Evolutionary conservation across 2,329 filamentous ascomycete genomes (phyloP).

Genomic region (Lecanicillium sp.): DNA sequence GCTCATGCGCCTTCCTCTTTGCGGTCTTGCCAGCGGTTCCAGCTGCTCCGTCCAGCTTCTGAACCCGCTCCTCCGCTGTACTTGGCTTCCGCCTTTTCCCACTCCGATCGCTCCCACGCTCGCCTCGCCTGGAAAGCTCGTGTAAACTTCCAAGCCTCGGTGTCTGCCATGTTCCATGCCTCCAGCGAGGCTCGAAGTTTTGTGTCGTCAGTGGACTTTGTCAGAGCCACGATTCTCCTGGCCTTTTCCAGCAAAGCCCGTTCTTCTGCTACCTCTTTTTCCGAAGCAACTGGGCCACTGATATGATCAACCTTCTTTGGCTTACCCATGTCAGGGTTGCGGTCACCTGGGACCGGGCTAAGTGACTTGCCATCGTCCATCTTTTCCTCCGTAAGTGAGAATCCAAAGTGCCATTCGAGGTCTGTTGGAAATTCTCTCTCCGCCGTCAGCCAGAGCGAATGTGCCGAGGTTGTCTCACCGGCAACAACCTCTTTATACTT

Average conservation of each 20-base stretch:
- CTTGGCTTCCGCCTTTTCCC: constrained; percentile 62
- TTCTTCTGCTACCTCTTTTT: constrained; percentile 48
- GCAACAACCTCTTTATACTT: constrained; percentile 78
- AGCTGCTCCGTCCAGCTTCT: constrained; percentile 31
- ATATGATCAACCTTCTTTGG: constrained; percentile 28
- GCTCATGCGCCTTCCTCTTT: constrained; percentile 5
- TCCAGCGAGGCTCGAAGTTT: constrained; percentile 49
- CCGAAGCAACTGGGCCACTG: constrained; percentile 38
- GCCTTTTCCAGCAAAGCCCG: constrained; percentile 39
- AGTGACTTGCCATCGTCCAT: constrained; percentile 29
- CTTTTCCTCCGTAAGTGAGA: constrained; percentile 58
- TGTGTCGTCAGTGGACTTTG: constrained; percentile 34
- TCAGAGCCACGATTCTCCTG: constrained; percentile 42
- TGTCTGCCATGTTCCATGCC: constrained; percentile 63
- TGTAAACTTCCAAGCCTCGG: constrained; percentile 70
- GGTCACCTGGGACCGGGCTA: constrained; percentile 17
- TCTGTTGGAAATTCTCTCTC: constrained; percentile 57
- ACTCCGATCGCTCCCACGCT: constrained; percentile 54
- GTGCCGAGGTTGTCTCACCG: constrained; percentile 52
- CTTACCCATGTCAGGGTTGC: constrained; percentile 10
- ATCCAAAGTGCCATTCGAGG: constrained; percentile 85
- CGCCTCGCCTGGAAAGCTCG: constrained; percentile 58
- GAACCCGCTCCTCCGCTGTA: constrained; percentile 56
- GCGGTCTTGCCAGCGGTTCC: constrained; percentile 28
- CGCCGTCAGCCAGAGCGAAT: constrained; percentile 77